These are phyloP conservation scores for Exobasidium cylindrosporum DNA, from an alignment of 1,284 basidiomycete genomes.

Conservation along the genomic window DNA sequence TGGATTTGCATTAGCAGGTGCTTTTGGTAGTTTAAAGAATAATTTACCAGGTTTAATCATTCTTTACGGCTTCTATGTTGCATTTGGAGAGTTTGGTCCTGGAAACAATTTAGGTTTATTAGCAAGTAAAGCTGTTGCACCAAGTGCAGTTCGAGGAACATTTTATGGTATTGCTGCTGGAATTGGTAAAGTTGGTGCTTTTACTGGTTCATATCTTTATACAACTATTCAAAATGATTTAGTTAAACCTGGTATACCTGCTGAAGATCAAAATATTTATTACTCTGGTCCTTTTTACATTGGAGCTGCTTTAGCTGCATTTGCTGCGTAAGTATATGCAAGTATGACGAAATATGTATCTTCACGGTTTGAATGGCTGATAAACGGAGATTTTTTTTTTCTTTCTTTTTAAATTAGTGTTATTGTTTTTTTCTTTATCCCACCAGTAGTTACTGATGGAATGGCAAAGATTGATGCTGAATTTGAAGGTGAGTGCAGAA, in stretches of 20 bases:
- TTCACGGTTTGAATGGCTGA: too few species aligned
- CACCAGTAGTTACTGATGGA: conserved; percentile 71
- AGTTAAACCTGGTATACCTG: conserved; percentile 9
- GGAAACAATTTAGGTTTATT: conserved; percentile 50
- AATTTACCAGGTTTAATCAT: conserved; percentile 61
- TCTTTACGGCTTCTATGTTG: conserved; percentile 85
- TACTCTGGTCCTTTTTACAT: conserved; percentile 55
- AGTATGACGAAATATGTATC: too few species aligned
- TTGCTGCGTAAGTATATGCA: conserved; percentile 66
- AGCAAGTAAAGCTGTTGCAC: conserved; percentile 30
- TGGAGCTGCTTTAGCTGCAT: conserved; percentile 66
- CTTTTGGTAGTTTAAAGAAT: conserved; percentile 31
- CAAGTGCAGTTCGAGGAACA: conserved; percentile 37
- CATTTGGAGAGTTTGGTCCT: conserved; percentile 72
- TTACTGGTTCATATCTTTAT: conserved; percentile 43
- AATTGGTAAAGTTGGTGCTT: conserved; percentile 68
- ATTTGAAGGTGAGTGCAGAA: conserved; percentile 53
- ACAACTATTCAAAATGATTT: conserved; percentile 32
- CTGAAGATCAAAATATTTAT: conserved; percentile 17
- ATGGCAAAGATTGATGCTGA: conserved; percentile 72
- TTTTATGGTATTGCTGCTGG: conserved; percentile 63
- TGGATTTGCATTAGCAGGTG: conserved; percentile 62
- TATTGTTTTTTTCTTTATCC: conserved; percentile 72
- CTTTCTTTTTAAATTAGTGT: too few species aligned
- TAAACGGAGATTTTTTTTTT: too few species aligned